Evolutionary conservation across 176 grass and related monocot species (phyloP), one percentile per base, ranked within the genome.

Genomic region (Urochloa ruziziensis): DNA sequence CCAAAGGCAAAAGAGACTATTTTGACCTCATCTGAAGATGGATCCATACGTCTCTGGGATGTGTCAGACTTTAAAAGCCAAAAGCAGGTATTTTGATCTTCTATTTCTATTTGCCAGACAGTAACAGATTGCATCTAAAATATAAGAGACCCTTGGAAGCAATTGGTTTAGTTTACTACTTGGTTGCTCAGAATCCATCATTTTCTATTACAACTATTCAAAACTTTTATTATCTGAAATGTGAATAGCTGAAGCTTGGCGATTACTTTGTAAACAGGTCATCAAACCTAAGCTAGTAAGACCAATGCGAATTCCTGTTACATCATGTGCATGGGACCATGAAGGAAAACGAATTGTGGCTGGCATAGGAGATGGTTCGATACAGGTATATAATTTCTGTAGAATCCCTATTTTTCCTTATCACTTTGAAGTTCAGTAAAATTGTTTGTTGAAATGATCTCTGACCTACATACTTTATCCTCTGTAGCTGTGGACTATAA

Each of bases 1-100:
- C 96, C 96, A 33, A 98, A 95, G 87, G 95, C 96, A 88, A 98
- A 95, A 62, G 96, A 98, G 68, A 83, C 96, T 65, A 90, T 98
- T 58, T 62, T 98, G 77, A 98, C 96, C 36, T 98, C 96, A 75
- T 98, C 96, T 53, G 96, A 98, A 91, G 96, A 98, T 90, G 93
- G 96, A 58, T 98, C 96, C 40, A 90, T 98, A 67, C 93, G 96
- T 79, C 82, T 98, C 51, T 95, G 96, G 93, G 96, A 98, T 95
- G 87, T 98, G 44, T 85, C 89, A 2, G 89, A 98, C 48, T 98
- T 98, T 75, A 93, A 76, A 71, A 90, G 96, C 85, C 96, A 98
- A 91, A 98, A 98, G 58, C 93, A 98, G 93, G 96, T 98, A 87
- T 37, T 6, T 53, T 76, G 24, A 70, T 51, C 40, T 43, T 34